Percentiles rank a stretch among this genome's conserved stretches.
phyloP scores from a whole-genome alignment of 2,329 filamentous ascomycete species.

The Sclerotinia spermophila region DNA sequence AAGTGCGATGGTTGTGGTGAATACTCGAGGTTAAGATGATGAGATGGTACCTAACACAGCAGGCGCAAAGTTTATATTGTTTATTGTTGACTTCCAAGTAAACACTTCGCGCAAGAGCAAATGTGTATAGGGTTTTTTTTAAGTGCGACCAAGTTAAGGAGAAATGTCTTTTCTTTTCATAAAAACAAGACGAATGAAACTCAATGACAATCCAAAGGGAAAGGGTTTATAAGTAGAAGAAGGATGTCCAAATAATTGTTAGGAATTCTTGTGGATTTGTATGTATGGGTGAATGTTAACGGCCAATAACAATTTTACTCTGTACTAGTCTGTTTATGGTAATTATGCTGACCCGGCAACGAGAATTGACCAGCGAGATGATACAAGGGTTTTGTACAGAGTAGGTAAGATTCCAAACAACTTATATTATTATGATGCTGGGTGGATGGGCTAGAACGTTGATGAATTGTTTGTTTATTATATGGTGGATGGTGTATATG shows the following conservation, averaged over 20 bases:
- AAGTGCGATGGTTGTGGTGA: not conserved
- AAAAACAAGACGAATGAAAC: not conserved
- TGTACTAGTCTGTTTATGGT: slow-evolving; percentile 18
- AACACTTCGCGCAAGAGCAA: not conserved
- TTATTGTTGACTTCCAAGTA: slow-evolving; percentile 3
- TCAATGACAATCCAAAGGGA: not conserved
- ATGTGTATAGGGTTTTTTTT: not conserved
- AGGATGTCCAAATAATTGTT: not conserved
- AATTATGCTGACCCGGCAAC: slow-evolving; percentile 18
- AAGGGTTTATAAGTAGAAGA: slow-evolving; percentile 3
- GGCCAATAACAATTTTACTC: slow-evolving; percentile 17
- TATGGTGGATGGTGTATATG: no score
- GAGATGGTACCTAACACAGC: not conserved
- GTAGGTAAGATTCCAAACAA: not conserved
- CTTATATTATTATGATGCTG: not conserved
- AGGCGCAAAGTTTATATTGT: slow-evolving; percentile 9
- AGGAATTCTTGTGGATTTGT: slow-evolving; percentile 13
- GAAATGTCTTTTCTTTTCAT: not conserved
- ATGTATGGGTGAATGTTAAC: slow-evolving; percentile 7
- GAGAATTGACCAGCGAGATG: slow-evolving; percentile 4
- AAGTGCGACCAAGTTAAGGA: not conserved
- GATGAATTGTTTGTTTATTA: not conserved
- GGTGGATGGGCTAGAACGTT: not conserved
- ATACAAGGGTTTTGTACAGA: no score
- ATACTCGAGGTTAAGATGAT: not conserved